phyloP scores from a whole-genome alignment of 2,329 filamentous ascomycete species.

The Metarhizium sp. region DNA sequence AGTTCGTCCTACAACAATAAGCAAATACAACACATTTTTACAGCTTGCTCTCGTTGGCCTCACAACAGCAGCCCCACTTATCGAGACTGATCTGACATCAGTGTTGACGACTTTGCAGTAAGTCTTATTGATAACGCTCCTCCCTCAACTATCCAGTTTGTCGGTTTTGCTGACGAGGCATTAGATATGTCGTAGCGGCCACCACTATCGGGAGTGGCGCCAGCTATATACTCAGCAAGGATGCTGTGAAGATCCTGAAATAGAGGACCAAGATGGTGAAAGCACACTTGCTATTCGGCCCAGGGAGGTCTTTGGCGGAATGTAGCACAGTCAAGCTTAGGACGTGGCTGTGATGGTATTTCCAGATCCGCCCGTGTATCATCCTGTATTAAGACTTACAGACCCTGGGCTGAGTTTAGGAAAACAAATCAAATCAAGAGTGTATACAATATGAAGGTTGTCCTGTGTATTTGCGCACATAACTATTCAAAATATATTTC shows the following conservation, averaged over 20 bases:
- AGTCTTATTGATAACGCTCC: slow-evolving; percentile 21
- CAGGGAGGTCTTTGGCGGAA: background rate
- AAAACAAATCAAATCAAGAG: background rate
- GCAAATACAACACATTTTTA: slow-evolving; percentile 88
- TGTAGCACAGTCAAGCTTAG: background rate
- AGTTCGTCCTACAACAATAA: slow-evolving; percentile 73
- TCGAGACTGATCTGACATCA: slow-evolving; percentile 47
- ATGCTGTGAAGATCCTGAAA: slow-evolving; percentile 77
- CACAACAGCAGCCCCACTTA: slow-evolving; percentile 70
- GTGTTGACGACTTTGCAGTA: slow-evolving; percentile 56
- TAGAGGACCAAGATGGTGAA: slow-evolving; percentile 6
- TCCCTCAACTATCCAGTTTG: background rate
- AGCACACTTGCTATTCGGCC: background rate
- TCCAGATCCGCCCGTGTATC: background rate
- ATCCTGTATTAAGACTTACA: background rate
- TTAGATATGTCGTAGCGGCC: slow-evolving; percentile 70
- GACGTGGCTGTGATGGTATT: background rate
- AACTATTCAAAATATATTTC: background rate
- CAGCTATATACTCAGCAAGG: slow-evolving; percentile 84
- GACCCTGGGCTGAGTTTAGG: background rate
- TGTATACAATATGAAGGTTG: background rate
- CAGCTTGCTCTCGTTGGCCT: slow-evolving; percentile 81
- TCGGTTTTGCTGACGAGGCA: slow-evolving; percentile 1
- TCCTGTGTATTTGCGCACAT: background rate
- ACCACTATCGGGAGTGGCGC: slow-evolving; percentile 92